A percentile compares a stretch with the other conserved stretches of the same genome.
phyloP scores from a whole-genome alignment of 331 rosid genomes.

The Pyracantha coccinea region DNA sequence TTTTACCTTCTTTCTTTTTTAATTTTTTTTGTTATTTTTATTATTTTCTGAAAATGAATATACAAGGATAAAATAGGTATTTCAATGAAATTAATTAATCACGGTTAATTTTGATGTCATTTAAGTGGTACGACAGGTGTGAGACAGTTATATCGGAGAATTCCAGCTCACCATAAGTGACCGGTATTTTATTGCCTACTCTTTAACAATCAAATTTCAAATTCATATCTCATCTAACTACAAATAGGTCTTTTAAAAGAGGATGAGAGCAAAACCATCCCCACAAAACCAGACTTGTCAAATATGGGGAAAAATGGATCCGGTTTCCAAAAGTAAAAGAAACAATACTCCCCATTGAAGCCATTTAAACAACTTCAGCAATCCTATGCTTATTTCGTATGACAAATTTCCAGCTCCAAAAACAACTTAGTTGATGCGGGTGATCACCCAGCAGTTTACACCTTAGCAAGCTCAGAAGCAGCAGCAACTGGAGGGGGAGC shows the following conservation, averaged over 20 bases:
- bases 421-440: constrained; percentile 12
- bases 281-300: constrained; percentile 18
- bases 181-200: background rate
- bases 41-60: no score
- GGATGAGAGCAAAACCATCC: constrained; percentile 81
- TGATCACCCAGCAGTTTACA: constrained; percentile 14
- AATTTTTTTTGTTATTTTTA: no score
- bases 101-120: no score
- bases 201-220: constrained; percentile 22
- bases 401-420: constrained; percentile 16
- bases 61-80: no score
- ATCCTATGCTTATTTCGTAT: constrained; percentile 36
- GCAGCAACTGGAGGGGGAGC: constrained; percentile 44
- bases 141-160: no score
- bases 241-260: constrained; percentile 19
- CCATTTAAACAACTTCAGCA: constrained; percentile 38
- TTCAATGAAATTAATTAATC: no score
- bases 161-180: no score
- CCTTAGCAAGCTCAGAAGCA: constrained; percentile 33
- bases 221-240: constrained; percentile 45
- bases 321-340: constrained; percentile 31
- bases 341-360: constrained; percentile 25
- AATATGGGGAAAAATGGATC: constrained; percentile 26
- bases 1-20: no score
- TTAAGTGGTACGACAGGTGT: no score